A percentile compares a stretch with the other conserved stretches of the same genome.
Evolutionary conservation across 2,329 filamentous ascomycete species (phyloP).

Genomic region (Myriosclerotinia duriaeana): DNA sequence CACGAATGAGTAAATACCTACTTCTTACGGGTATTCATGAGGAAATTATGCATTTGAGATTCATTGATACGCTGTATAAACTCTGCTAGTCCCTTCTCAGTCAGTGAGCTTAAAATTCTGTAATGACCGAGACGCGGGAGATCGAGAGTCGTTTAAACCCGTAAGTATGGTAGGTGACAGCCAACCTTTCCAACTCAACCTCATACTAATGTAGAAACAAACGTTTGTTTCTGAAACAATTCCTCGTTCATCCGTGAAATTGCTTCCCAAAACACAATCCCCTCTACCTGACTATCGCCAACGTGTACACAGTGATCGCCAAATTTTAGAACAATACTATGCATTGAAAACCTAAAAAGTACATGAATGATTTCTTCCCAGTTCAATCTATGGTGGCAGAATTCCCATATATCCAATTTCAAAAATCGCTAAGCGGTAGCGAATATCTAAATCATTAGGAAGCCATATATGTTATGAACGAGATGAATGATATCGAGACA

Average conservation of each 20-base stretch:
- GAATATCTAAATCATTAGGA: background rate
- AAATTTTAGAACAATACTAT: conserved; percentile 30
- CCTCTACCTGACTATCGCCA: conserved; percentile 35
- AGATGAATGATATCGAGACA: background rate
- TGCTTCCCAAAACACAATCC: conserved; percentile 33
- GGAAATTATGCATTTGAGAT: too few relatives aligned
- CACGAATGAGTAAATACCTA: too few relatives aligned
- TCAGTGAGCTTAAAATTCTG: too few relatives aligned
- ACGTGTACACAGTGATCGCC: conserved; percentile 28
- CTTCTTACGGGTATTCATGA: too few relatives aligned
- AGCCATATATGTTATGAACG: background rate
- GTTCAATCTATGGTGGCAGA: conserved; percentile 25
- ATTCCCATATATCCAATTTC: conserved; percentile 28
- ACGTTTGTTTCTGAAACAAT: too few relatives aligned
- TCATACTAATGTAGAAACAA: too few relatives aligned
- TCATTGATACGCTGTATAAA: too few relatives aligned
- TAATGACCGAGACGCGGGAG: too few relatives aligned
- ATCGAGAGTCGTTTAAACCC: too few relatives aligned
- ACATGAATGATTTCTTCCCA: conserved; percentile 32
- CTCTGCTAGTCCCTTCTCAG: too few relatives aligned
- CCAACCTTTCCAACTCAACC: too few relatives aligned
- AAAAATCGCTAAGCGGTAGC: background rate
- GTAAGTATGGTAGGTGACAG: background rate
- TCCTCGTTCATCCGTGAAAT: conserved; percentile 5
- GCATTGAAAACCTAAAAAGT: conserved; percentile 33